Percentiles rank a stretch among this genome's conserved stretches.
Evolutionary conservation across 2,329 filamentous ascomycete species (phyloP).

Genomic region (Sclerotinia trifoliorum): DNA sequence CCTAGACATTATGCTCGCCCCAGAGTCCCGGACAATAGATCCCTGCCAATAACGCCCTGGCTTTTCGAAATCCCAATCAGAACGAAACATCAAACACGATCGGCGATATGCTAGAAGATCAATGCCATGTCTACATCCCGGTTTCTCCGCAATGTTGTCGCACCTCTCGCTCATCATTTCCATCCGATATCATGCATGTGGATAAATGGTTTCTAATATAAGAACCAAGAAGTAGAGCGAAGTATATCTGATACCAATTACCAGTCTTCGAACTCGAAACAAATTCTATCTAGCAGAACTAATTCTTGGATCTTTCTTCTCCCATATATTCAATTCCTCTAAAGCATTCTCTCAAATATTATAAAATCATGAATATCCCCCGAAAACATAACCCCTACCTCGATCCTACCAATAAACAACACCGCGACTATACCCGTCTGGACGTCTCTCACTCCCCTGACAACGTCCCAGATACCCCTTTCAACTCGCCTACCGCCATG

Average conservation of each 20-base stretch:
- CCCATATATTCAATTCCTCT: neutral
- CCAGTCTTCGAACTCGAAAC: neutral
- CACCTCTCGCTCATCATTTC: neutral
- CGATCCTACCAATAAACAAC: constrained; percentile 17
- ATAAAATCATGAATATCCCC: constrained; percentile 11
- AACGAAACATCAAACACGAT: constrained; percentile 8
- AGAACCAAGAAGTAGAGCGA: neutral
- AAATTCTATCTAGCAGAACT: neutral
- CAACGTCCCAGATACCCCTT: constrained; percentile 19
- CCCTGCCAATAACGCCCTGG: constrained; percentile 10
- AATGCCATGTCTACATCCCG: constrained; percentile 3
- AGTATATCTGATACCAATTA: constrained; percentile 9
- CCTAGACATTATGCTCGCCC: constrained; percentile 17
- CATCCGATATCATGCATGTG: constrained; percentile 1
- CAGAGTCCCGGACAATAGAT: neutral
- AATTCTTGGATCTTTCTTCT: neutral
- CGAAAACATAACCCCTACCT: constrained; percentile 18
- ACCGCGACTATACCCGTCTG: constrained; percentile 10
- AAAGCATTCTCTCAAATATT: neutral
- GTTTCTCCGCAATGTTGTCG: constrained; percentile 5
- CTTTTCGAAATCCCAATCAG: neutral
- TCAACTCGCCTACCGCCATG: constrained; percentile 18
- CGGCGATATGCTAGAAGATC: constrained; percentile 1
- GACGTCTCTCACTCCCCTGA: constrained; percentile 12
- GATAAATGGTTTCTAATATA: neutral